phyloP scores from a whole-genome alignment of 1,284 basidiomycete genomes.

The Puccinia horiana region DNA sequence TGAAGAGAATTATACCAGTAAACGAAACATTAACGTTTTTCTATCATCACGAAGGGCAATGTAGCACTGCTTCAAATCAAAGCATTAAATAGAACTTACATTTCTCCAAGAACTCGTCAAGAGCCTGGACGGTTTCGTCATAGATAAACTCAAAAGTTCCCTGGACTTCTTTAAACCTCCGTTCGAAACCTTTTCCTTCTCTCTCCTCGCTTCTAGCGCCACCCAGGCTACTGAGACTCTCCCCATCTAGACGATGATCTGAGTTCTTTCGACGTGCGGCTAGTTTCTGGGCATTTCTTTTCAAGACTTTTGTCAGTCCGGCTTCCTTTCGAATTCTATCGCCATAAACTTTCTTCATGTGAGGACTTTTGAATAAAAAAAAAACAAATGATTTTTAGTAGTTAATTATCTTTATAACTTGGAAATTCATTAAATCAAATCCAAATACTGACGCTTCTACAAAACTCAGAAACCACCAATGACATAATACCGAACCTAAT shows the following conservation, averaged over 20 bases:
- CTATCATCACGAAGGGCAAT: background rate
- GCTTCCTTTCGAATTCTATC: constrained; percentile 88
- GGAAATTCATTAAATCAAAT: constrained; percentile 61
- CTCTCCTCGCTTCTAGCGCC: constrained; percentile 62
- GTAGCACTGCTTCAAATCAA: background rate
- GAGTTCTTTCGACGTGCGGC: constrained; percentile 73
- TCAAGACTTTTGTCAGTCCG: constrained; percentile 93
- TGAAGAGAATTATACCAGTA: constrained; percentile 33
- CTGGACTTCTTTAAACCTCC: constrained; percentile 79
- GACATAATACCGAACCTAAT: constrained; percentile 71
- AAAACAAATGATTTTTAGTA: constrained; percentile 1
- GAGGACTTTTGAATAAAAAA: constrained; percentile 67
- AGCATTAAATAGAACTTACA: constrained; percentile 64
- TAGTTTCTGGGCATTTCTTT: constrained; percentile 57
- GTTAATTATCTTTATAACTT: constrained; percentile 15
- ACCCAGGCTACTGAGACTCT: constrained; percentile 54
- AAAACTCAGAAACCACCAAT: constrained; percentile 59
- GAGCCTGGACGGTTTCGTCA: constrained; percentile 81
- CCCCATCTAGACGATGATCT: constrained; percentile 52
- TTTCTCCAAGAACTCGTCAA: constrained; percentile 87
- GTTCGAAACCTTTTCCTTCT: constrained; percentile 66
- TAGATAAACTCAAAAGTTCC: constrained; percentile 93
- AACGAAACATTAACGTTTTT: background rate
- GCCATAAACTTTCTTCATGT: constrained; percentile 94
- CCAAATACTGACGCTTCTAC: constrained; percentile 54